Base-by-base conservation (phyloP, 768 basidiomycete species). In the Mycena sanguinolenta region DNA sequence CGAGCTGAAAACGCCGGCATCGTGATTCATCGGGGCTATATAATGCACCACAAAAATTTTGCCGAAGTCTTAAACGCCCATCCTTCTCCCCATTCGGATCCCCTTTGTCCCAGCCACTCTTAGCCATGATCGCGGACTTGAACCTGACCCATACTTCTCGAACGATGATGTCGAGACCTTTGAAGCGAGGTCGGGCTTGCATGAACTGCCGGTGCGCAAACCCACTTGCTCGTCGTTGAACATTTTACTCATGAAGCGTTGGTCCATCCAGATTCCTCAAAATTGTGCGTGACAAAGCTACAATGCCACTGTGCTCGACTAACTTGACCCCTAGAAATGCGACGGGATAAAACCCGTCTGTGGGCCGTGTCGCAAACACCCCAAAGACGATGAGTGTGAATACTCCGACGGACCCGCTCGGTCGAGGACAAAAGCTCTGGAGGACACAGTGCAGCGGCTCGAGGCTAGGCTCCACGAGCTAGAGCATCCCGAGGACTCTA, bases 371-470 rank as follows among this genome's bases (percentile, higher is more conserved):
- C 77, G 80, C 30, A 80, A 83, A 16, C 86, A 88, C 27, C 87
- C 89, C 44, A 87, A 90, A 66, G 84, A 84, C 34, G 91, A 91
- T 59, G 90, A 89, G 34, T 93, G 92, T 77, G 91, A 92, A 80
- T 93, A 92, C 77, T 83, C 88, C 6, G 91, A 92, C 74, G 89
- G 88, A 6, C 85, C 85, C 0, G 32, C 49, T 1, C 10, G 88
- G 12, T 85, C 85, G 36, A 86, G 87, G 63, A 91, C 88, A 4
- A 84, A 90, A 38, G 74, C 77, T 1, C 74, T 87, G 14, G 85
- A 87, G 73, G 83, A 84, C 14, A 79, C 85, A 2, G 73, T 87
- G 21, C 64, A 77, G 0, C 79, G 80, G 9, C 74, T 87, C 19
- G 80, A 80, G 71, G 77, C 80, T 12, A 78, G 85, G n/a, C 76